phyloP scores from a whole-genome alignment of 2,329 filamentous ascomycete species.

The Colletotrichum sp. region DNA sequence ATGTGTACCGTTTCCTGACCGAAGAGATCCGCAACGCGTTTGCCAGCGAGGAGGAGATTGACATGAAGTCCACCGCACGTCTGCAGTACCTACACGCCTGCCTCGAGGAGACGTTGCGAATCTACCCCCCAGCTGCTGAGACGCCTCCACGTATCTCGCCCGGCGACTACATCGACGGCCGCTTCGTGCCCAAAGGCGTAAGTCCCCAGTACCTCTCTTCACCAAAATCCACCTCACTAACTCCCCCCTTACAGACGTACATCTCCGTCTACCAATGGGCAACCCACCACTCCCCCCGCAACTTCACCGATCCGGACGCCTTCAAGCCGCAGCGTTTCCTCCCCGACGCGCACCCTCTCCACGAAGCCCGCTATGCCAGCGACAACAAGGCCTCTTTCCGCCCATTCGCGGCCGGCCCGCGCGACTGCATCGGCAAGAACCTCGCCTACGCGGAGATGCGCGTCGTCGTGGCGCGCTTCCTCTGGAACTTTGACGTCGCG shows the following conservation, averaged over 20 bases:
- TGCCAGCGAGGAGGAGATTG: neutral
- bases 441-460: neutral
- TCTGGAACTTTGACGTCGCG: neutral
- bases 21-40: neutral
- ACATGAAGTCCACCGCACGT: neutral
- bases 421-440: neutral
- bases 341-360: neutral
- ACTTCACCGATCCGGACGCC: neutral
- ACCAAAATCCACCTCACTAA: neutral
- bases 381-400: neutral
- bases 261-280: neutral
- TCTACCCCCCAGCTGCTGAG: neutral
- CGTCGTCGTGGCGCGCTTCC: neutral
- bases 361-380: neutral
- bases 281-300: neutral
- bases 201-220: too few species aligned
- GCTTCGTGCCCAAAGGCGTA: neutral
- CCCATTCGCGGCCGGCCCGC: neutral
- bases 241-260: rapidly evolving
- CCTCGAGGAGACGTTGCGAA: neutral
- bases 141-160: neutral
- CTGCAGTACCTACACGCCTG: neutral
- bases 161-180: neutral
- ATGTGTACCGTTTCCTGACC: neutral
- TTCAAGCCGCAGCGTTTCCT: neutral